phyloP scores from a whole-genome alignment of 169 alveolate genomes.

The Eimeria brunetti region DNA sequence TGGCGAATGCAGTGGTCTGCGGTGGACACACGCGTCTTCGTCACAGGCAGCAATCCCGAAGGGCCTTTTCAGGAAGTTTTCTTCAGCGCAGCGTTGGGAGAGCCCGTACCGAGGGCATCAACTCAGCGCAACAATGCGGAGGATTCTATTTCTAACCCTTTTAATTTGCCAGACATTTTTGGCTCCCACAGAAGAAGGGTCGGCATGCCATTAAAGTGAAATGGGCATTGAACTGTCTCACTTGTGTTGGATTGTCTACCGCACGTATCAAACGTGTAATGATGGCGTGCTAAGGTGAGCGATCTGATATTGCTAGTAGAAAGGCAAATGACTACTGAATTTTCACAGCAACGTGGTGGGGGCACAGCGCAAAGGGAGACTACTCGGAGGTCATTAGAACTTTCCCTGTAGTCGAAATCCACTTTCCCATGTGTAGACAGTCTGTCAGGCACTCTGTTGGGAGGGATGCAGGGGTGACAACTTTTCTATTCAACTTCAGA shows the following conservation, averaged over 20 bases:
- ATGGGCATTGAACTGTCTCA: neutral
- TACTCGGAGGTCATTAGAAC: neutral
- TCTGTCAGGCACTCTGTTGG: neutral
- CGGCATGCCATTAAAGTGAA: too few species aligned
- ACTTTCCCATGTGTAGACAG: neutral
- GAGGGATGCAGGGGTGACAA: neutral
- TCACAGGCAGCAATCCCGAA: neutral
- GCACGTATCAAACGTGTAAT: neutral
- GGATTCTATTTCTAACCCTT: neutral
- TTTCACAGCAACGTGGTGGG: neutral
- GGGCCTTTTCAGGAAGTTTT: neutral
- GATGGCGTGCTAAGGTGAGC: neutral
- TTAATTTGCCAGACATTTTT: slow-evolving; percentile 3
- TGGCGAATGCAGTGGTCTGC: neutral
- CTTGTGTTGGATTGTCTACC: neutral
- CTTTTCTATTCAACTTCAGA: neutral
- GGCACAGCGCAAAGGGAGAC: neutral
- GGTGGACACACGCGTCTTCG: neutral
- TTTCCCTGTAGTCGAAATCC: neutral
- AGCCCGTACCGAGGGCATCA: neutral
- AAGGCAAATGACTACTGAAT: neutral
- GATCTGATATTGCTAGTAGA: neutral
- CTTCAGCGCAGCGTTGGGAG: neutral
- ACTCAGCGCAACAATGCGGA: neutral
- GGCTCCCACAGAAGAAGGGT: neutral